Conservation (phyloP, 768 basidiomycete species). For the Tricholoma furcatifolium region DNA sequence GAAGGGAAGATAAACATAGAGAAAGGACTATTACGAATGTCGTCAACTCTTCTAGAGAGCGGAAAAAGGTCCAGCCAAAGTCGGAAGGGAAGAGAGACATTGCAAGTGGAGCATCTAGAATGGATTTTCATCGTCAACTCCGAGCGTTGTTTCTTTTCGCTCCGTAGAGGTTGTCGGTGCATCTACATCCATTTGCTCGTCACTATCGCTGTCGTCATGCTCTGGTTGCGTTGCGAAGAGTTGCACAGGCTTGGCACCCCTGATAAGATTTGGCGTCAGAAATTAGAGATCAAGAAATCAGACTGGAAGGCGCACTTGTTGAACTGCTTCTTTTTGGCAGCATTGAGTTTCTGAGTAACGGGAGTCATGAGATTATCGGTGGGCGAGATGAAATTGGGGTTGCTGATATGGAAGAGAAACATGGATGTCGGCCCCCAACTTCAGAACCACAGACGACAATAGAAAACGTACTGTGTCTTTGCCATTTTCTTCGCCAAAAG, state of each 20-base stretch:
- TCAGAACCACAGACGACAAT: constrained; percentile 3
- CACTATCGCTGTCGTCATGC: constrained; percentile 37
- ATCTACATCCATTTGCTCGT: constrained; percentile 30
- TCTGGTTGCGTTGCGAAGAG: constrained; percentile 51
- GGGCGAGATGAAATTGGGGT: constrained; percentile 86
- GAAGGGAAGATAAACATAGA: constrained; percentile 9
- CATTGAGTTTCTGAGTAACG: constrained; percentile 86
- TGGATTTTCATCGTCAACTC: constrained; percentile 68
- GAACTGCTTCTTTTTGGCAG: constrained; percentile 93
- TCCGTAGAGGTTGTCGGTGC: constrained; percentile 18
- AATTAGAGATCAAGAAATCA: constrained; percentile 3
- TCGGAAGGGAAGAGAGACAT: constrained; percentile 10
- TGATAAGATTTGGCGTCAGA: constrained; percentile 23
- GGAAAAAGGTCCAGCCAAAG: constrained; percentile 20
- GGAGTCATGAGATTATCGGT: constrained; percentile 96
- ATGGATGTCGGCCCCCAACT: constrained; percentile 11
- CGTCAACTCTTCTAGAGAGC: constrained; percentile 17
- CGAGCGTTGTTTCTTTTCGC: constrained; percentile 32
- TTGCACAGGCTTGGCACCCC: constrained; percentile 60
- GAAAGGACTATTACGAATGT: constrained; percentile 14
- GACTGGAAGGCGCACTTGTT: constrained; percentile 58
- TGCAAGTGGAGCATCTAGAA: constrained; percentile 42
- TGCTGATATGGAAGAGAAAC: constrained; percentile 43
- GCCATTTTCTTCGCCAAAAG: constrained; percentile 93
- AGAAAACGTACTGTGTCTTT: constrained; percentile 69